phyloP scores from a whole-genome alignment of 75 land plant genomes.

The Sequoiadendron giganteum region DNA sequence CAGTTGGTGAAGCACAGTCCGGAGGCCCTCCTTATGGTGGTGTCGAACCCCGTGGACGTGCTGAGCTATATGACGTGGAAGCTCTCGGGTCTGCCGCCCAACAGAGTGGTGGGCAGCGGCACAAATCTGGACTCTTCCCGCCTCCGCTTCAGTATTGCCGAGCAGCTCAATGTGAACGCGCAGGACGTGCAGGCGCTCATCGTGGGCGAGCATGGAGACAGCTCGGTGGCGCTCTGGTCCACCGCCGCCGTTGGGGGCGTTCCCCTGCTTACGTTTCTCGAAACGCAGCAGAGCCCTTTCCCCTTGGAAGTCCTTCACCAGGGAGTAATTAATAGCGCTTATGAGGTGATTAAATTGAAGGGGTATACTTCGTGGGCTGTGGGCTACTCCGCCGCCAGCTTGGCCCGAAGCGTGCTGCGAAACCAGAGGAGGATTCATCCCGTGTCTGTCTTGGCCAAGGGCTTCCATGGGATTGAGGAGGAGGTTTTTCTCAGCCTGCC shows the following conservation, averaged over 20 bases:
- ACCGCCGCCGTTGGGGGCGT: constrained; percentile 80
- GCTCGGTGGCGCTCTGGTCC: constrained; percentile 93
- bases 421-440: constrained; percentile 77
- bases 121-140: constrained; percentile 89
- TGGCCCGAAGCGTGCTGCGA: constrained; percentile 54
- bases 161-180: constrained; percentile 72
- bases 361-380: constrained; percentile 95
- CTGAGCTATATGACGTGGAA: constrained; percentile 78
- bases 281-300: constrained; percentile 31
- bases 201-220: constrained; percentile 92
- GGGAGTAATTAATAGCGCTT: constrained; percentile 64
- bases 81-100: constrained; percentile 79
- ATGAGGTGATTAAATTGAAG: constrained; percentile 79
- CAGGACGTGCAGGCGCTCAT: constrained; percentile 86
- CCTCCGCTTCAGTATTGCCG: constrained; percentile 74
- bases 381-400: constrained; percentile 82
- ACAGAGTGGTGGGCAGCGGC: constrained; percentile 81
- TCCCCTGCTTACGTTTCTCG: constrained; percentile 48
- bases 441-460: constrained; percentile 82
- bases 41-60: constrained; percentile 87
- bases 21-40: constrained; percentile 57
- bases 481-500: constrained; percentile 83
- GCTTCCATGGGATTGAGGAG: constrained; percentile 64
- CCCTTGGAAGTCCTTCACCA: constrained; percentile 54
- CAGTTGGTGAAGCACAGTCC: constrained; percentile 59